Evolutionary conservation across 208 protist species (phyloP), one percentile per base, ranked within the genome.

Genomic region (Trypanosoma boissoni): DNA sequence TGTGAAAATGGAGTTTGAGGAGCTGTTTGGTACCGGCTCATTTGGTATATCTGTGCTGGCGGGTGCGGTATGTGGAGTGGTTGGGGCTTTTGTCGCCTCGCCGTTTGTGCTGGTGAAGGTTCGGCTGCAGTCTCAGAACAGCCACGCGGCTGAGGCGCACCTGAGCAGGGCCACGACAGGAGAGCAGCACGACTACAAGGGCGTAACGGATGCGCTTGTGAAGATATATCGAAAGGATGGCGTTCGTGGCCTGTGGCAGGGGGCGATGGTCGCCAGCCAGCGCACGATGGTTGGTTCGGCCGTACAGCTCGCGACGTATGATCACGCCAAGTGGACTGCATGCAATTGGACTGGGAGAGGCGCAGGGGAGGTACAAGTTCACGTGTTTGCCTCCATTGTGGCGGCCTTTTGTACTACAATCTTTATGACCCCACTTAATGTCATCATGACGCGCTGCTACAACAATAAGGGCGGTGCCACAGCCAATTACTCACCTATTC

Each of bases 91-190:
- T 58, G 31, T 76, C 9, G 64, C 76, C 23, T 39, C 75, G 2
- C 84, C 84, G 1, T 83, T 91, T 29, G 58, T 79, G 20, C 43
- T 86, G 52, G 61, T 91, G 41, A 91, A 91, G 68, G 88, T 79
- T 21, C 84, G 80, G 2, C 46, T 91, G 67, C 84, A 91, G 64
- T 64, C 77, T 21, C 68, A 83, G 56, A 74, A 64, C 36, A 77
- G 45, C 54, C 68, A 53, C 20, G 59, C 70, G 39, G 42, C 57
- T 43, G 63, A 49, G n/a, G 20, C 37, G 50, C 60, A 64, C 45
- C 28, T 70, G 16, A 68, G 51, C n/a, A 61, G 32, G 23, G 68
- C 58, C 31, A 64, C 53, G 31, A 76, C 61, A 3, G 80, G 80
- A 5, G 58, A 70, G 61, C 80, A 88, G 68, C 69, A 80, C 45